Base-by-base conservation (phyloP, 345 rosid species). In the Brassica cretica region DNA sequence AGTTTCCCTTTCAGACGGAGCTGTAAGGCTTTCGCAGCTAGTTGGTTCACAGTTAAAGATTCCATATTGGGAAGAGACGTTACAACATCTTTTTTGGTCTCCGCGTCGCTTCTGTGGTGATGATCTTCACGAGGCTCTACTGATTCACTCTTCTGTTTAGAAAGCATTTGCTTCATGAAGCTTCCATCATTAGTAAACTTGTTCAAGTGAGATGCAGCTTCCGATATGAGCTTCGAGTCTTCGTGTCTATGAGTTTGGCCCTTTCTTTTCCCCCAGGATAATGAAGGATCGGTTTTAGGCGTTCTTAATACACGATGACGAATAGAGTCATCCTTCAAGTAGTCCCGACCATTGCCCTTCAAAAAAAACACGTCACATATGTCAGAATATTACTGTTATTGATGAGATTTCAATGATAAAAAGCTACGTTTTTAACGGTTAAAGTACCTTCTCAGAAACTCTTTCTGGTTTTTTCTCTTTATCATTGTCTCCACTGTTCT, bases 21-120 rank as follows among this genome's bases (percentile, higher is more conserved):
- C 84, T 89, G 99, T 83, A 89, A 66, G 14, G 97, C 98, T 85
- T 90, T 95, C 64, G 99, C 98, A 56, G 94, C 94, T 69, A 91
- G 72, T 74, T 91, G 89, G 82, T 95, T 95, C 63, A 91, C 86
- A 79, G 89, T 90, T 80, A 88, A 73, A 33, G 71, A 80, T 74
- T 86, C 88, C 27, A 68, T 70, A 75, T 65, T 64, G 5, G 78
- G 72, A 66, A 55, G 14, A 71, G 69, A 70, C 55, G 32, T 76
- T 80, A 81, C 92, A 12, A 21, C 60, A 65, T 71, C 79, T 68
- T 64, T 73, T 9, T 64, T 67, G 63, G 51, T 58, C 68, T 83
- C 82, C 37, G 46, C 21, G 68, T 78, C 80, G 19, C 58, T 81
- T 69, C 64, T 84, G 44, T 33, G 74, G 30, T 27, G 30, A 51